Conservation (phyloP, 139 green algal genomes). For the Eudorina sp. region DNA sequence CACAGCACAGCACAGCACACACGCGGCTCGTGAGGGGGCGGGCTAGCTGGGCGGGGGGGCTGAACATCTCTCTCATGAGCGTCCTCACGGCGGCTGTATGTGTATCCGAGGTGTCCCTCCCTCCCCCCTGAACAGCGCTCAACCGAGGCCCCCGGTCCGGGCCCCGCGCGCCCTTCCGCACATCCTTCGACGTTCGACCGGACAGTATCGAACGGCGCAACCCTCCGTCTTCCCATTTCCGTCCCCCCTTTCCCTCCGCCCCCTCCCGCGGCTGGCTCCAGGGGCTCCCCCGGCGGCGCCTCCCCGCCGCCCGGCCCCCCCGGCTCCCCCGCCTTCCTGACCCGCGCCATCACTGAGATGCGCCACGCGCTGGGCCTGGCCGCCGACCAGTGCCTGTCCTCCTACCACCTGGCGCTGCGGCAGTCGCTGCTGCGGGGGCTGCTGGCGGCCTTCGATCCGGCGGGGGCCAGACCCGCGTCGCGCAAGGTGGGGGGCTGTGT, state of each 20-base stretch:
- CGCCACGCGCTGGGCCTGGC: slow-evolving; percentile 3
- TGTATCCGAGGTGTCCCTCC: too few relatives aligned
- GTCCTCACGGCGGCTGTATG: too few relatives aligned
- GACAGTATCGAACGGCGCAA: too few relatives aligned
- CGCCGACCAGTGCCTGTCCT: neutral
- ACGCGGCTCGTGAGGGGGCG: too few relatives aligned
- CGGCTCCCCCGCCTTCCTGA: slow-evolving; percentile 22
- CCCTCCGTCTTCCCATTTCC: neutral
- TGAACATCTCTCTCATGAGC: too few relatives aligned
- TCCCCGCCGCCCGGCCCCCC: too few relatives aligned
- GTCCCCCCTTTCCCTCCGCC: neutral
- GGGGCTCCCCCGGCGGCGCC: neutral
- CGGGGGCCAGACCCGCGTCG: neutral
- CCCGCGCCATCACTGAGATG: slow-evolving; percentile 3
- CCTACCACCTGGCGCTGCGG: slow-evolving; percentile 9
- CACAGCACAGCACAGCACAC: too few relatives aligned
- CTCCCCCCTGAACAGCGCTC: too few relatives aligned
- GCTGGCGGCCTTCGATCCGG: neutral
- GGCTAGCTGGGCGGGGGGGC: too few relatives aligned
- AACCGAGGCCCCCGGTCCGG: too few relatives aligned
- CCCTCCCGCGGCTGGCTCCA: neutral
- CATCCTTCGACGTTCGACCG: too few relatives aligned
- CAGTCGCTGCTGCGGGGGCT: slow-evolving; percentile 1
- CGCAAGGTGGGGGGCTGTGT: neutral
- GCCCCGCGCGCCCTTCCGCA: too few relatives aligned